These are phyloP conservation scores for Pisolithus thermaeus DNA, from an alignment of 1,284 basidiomycete species.

Conservation along the genomic window DNA sequence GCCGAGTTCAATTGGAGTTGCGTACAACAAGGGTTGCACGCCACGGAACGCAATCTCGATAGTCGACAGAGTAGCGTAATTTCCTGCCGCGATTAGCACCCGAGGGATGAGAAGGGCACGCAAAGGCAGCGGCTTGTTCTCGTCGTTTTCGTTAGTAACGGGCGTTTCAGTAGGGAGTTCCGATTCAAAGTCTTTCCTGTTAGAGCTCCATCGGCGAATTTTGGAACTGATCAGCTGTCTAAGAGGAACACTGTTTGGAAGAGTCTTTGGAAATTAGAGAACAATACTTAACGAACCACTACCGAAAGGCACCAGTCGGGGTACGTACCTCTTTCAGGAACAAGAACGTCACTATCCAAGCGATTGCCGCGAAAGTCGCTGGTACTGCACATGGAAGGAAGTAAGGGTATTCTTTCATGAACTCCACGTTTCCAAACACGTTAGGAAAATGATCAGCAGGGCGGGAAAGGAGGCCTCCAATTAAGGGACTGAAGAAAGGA, in stretches of 20 bases:
- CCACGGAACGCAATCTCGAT: constrained; percentile 65
- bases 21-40: constrained; percentile 63
- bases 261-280: constrained; percentile 15
- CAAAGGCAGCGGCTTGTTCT: constrained; percentile 43
- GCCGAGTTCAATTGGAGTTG: constrained; percentile 59
- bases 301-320: not conserved
- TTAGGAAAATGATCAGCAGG: constrained; percentile 66
- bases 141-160: constrained; percentile 19
- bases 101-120: constrained; percentile 45
- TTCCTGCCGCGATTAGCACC: constrained; percentile 58
- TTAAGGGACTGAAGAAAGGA: constrained; percentile 46
- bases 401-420: constrained; percentile 67
- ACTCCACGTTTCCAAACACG: constrained; percentile 54
- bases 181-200: not conserved
- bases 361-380: constrained; percentile 57
- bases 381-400: constrained; percentile 69
- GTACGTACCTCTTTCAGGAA: constrained; percentile 56
- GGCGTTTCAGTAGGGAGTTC: constrained; percentile 12
- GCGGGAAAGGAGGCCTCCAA: constrained; percentile 64
- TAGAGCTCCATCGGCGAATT: constrained; percentile 6
- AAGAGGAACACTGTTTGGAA: constrained; percentile 12
- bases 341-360: constrained; percentile 51
- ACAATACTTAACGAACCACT: not conserved
- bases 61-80: constrained; percentile 61
- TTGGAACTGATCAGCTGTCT: constrained; percentile 14